Percentiles rank a stretch among this genome's conserved stretches.
Conservation (phyloP, 73 alveolate species). For the Tetrahymena malaccensis region DNA sequence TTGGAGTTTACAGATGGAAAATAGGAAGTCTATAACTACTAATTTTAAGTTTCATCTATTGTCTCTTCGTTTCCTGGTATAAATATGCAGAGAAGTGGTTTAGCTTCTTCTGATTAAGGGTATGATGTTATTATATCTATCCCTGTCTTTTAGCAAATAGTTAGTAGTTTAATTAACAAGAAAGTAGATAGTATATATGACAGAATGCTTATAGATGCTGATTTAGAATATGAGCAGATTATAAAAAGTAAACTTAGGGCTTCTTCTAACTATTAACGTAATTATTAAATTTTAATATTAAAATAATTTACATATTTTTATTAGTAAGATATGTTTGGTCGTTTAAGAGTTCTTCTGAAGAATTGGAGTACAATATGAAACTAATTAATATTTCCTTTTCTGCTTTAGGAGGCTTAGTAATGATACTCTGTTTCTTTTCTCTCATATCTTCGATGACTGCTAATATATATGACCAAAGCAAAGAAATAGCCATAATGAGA, state of each 20-base stretch:
- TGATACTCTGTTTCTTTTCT: constrained; percentile 90
- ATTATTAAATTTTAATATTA: background rate
- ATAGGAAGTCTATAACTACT: background rate
- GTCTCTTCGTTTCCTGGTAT: constrained; percentile 29
- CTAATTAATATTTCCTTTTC: constrained; percentile 63
- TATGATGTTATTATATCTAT: constrained; percentile 14
- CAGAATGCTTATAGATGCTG: background rate
- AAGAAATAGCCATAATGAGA: constrained; percentile 91
- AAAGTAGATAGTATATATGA: background rate
- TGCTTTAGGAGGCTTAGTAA: constrained; percentile 68
- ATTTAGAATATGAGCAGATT: background rate
- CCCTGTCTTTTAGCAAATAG: background rate
- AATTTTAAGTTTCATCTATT: constrained; percentile 31
- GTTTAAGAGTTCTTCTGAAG: background rate
- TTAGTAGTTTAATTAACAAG: background rate
- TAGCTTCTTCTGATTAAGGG: background rate
- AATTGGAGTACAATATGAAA: constrained; percentile 18
- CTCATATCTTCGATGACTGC: constrained; percentile 95
- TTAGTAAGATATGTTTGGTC: background rate
- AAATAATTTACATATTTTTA: background rate
- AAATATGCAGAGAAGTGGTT: background rate
- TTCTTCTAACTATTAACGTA: background rate
- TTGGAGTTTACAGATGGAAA: constrained; percentile 8
- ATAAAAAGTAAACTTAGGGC: background rate
- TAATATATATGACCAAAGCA: constrained; percentile 84